phyloP scores from a whole-genome alignment of 371 early-diverging fungal species.

The Mortierella sp. region DNA sequence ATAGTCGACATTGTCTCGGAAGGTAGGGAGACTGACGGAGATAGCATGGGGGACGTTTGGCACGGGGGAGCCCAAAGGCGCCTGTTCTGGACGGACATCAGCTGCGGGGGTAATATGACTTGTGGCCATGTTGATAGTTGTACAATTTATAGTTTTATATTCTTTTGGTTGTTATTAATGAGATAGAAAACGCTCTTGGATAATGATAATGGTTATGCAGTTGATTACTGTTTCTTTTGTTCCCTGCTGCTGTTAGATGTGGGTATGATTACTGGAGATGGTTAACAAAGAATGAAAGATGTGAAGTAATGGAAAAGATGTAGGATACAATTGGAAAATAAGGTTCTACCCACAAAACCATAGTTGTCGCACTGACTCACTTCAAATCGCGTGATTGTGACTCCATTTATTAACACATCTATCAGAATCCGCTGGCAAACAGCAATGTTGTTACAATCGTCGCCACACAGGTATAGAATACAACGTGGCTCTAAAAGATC shows the following conservation, averaged over 20 bases:
- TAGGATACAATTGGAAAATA: not conserved
- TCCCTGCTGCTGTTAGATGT: not conserved
- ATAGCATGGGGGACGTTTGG: slow-evolving; percentile 88
- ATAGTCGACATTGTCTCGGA: slow-evolving; percentile 92
- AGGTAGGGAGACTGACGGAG: slow-evolving; percentile 93
- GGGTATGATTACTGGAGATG: not conserved
- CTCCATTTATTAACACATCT: not conserved
- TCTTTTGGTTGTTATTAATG: not conserved
- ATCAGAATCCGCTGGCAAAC: not conserved
- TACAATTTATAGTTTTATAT: not conserved
- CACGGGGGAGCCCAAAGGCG: slow-evolving; percentile 45
- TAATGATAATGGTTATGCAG: not conserved
- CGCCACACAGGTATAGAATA: slow-evolving; percentile 14
- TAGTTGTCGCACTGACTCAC: slow-evolving; percentile 21
- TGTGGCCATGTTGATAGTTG: slow-evolving; percentile 10
- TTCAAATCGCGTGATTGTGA: slow-evolving; percentile 37
- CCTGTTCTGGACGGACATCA: slow-evolving; percentile 41
- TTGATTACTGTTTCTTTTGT: not conserved
- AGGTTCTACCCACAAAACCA: not conserved
- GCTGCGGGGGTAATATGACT: slow-evolving; percentile 37
- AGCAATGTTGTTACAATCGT: slow-evolving; percentile 6
- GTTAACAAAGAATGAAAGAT: not conserved
- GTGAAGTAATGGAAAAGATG: not conserved
- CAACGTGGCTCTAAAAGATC: not conserved
- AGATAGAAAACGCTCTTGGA: not conserved